Evolutionary conservation across 345 rosid species (phyloP).

Genomic region (Heritiera fomes): DNA sequence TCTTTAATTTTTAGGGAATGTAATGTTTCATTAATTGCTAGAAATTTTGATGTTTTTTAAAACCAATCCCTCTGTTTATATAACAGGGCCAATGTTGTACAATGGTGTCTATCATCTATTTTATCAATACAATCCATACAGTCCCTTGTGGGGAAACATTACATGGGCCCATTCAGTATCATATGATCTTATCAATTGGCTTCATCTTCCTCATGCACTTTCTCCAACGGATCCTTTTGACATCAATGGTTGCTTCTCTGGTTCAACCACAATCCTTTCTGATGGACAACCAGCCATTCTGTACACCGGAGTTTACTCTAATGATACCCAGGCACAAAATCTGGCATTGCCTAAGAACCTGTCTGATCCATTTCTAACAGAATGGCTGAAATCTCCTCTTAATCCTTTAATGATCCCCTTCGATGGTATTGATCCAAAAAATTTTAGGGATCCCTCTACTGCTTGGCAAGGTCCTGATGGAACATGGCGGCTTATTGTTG

Average conservation of each 20-base stretch:
- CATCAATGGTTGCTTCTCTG: constrained; percentile 10
- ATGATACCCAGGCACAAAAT: constrained; percentile 34
- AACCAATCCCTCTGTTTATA: background rate
- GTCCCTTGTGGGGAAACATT: constrained; percentile 8
- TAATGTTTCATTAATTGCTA: background rate
- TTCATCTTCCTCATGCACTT: constrained; percentile 12
- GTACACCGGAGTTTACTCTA: background rate
- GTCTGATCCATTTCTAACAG: constrained; percentile 50
- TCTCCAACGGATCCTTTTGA: background rate
- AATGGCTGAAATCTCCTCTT: constrained; percentile 46
- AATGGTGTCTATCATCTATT: constrained; percentile 13
- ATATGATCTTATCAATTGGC: constrained; percentile 13
- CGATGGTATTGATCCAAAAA: constrained; percentile 20
- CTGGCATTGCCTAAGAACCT: constrained; percentile 49
- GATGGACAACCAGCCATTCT: background rate
- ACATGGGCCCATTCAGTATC: constrained; percentile 14
- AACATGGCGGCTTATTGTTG: constrained; percentile 52
- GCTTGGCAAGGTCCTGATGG: constrained; percentile 67
- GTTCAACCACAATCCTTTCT: background rate
- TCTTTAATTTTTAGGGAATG: background rate
- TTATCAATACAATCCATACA: background rate
- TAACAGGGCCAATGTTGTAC: constrained; percentile 8
- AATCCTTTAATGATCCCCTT: constrained; percentile 55
- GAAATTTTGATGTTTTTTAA: background rate
- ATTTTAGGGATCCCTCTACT: constrained; percentile 71